Evolutionary conservation across 306 rosid species (phyloP).

Genomic region (Medicago lupulina): DNA sequence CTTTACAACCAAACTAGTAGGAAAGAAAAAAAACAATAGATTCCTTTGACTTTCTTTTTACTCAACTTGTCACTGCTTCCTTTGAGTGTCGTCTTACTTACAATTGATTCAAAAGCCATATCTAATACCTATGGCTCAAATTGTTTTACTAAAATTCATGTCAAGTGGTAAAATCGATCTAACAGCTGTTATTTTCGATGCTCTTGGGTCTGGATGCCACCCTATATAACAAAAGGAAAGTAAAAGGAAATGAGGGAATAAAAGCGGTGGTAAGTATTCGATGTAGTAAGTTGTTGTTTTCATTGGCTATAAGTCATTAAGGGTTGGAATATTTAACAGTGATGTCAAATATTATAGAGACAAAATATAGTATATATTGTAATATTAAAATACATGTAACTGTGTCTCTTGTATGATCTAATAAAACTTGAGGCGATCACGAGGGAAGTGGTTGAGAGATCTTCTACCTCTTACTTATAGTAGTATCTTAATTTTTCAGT

Average conservation of each 20-base stretch:
- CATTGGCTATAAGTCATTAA: no score
- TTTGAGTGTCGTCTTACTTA: not conserved
- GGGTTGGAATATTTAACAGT: no score
- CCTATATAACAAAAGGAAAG: slow-evolving; percentile 12
- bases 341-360: no score
- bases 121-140: slow-evolving; percentile 6
- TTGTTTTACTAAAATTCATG: slow-evolving; percentile 14
- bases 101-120: slow-evolving; percentile 6
- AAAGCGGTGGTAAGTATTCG: not conserved
- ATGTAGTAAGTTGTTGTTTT: no score
- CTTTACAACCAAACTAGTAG: slow-evolving; percentile 6
- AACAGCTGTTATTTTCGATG: slow-evolving; percentile 10
- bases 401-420: no score
- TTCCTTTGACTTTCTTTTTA: not conserved
- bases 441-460: no score
- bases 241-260: slow-evolving; percentile 15
- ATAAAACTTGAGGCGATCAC: no score
- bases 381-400: no score
- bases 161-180: slow-evolving; percentile 11
- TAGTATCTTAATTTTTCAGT: no score
- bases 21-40: not conserved
- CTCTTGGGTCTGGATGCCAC: not conserved
- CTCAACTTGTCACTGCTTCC: not conserved
- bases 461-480: no score
- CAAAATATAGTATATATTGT: no score